Percentiles rank a stretch among this genome's conserved stretches.
These are phyloP conservation scores for Ballota nigra DNA, from an alignment of 257 asterid genomes.

Conservation along the genomic window DNA sequence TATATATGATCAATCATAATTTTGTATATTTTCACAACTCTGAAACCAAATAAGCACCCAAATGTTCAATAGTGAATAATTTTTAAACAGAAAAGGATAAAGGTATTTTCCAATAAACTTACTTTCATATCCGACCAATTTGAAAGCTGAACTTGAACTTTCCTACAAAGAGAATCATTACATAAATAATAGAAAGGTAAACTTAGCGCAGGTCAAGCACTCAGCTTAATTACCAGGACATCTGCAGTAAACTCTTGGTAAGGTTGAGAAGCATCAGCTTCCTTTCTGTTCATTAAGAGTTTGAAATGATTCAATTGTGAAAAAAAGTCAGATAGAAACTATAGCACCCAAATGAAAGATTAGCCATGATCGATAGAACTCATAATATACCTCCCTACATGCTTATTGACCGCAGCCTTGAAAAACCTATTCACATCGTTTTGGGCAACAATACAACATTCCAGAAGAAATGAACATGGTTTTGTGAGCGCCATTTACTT, in stretches of 20 bases:
- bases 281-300: conserved; percentile 57
- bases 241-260: conserved; percentile 61
- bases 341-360: not conserved
- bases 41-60: conserved; percentile 11
- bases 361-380: not conserved
- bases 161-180: conserved; percentile 39
- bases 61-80: not conserved
- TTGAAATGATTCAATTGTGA: not conserved
- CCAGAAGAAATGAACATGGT: too few relatives aligned
- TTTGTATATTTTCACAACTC: not conserved
- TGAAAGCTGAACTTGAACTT: conserved; percentile 41
- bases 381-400: too few relatives aligned
- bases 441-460: too few relatives aligned
- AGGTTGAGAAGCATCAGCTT: conserved; percentile 46
- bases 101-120: conserved; percentile 29
- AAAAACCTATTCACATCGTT: too few relatives aligned
- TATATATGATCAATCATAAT: not conserved
- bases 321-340: not conserved
- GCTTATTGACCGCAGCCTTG: too few relatives aligned
- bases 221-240: conserved; percentile 47
- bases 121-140: conserved; percentile 73
- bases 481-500: too few relatives aligned
- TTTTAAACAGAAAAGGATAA: not conserved
- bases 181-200: conserved; percentile 8
- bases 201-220: not conserved